Percentiles rank a stretch among this genome's conserved stretches.
phyloP scores from a whole-genome alignment of 305 asterid genomes.

The Fraxinus velutina region DNA sequence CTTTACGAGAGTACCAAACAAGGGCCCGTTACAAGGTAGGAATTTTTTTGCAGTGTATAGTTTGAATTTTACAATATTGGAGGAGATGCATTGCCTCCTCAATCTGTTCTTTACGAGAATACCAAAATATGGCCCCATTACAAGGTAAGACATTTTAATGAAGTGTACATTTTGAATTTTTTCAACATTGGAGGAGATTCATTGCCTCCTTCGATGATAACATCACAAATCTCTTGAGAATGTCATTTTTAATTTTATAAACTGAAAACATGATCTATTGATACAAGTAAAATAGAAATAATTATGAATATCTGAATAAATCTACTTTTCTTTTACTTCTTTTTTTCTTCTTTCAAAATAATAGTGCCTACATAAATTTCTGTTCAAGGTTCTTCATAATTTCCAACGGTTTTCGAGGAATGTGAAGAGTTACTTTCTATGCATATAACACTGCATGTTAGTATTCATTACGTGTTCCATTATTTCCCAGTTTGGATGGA shows the following conservation, averaged over 20 bases:
- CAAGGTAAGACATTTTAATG: neutral
- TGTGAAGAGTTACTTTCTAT: neutral
- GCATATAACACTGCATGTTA: neutral
- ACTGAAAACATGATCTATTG: neutral
- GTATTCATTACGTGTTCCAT: neutral
- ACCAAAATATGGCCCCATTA: neutral
- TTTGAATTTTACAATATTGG: neutral
- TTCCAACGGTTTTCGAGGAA: neutral
- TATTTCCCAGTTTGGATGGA: neutral
- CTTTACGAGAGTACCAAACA: neutral
- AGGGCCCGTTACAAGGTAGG: neutral
- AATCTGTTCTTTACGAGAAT: neutral
- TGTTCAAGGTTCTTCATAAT: neutral
- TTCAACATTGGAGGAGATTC: neutral
- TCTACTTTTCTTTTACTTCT: neutral
- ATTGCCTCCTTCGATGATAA: neutral
- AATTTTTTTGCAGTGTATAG: neutral
- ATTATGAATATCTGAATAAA: neutral
- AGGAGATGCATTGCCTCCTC: neutral
- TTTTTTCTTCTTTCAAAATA: neutral
- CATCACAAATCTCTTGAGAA: neutral
- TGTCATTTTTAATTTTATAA: neutral
- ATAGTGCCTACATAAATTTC: neutral
- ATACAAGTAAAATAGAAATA: neutral
- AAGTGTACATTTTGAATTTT: neutral